Evolutionary conservation across 768 basidiomycete species (phyloP), one percentile per base, ranked within the genome.

Genomic region (Trametes villosa): DNA sequence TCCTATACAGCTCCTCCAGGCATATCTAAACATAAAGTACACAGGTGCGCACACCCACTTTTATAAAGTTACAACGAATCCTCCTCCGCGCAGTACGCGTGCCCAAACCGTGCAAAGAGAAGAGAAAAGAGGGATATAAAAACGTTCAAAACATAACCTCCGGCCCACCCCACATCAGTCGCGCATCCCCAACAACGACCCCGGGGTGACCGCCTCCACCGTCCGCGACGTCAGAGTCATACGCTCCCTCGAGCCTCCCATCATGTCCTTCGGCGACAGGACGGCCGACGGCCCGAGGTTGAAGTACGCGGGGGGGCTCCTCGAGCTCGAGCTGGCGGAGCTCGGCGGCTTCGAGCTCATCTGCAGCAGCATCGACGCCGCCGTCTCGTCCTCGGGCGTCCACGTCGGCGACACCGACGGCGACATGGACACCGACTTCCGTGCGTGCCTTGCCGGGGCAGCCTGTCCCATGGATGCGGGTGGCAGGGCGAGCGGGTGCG

Each of bases 311-410:
- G 53, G 34, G 42, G 54, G 51, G 44, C 51, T 62, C 27, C 51
- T 22, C 26, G 57, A 60, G 34, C 58, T 64, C 13, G 68, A 68
- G 1, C n/a, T n/a, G n/a, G 76, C 72, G n/a, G 82, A 81, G 1
- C 78, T 52, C 46, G 58, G 46, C 40, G 77, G 76, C 31, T 81
- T 80, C 1, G 79, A 76, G 64, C 83, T 81, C 61, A 90, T 89
- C 61, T 88, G 85, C 38, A 90, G 71, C 15, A 89, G 71, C 60
- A 90, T 74, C 4, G 88, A 84, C 17, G 88, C 88, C 0, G 88
- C 88, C 0, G 78, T 81, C 74, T 90, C 86, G 68, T 91, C 89
- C 54, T 90, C 89, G 0, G 85, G 82, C 5, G 84, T 83, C 71
- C 71, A 72, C 46, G 47, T 71, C 55, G 65, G 77, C 59, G 41